These are phyloP conservation scores for Fagus sylvatica DNA, from an alignment of 306 rosid species.

Conservation along the genomic window DNA sequence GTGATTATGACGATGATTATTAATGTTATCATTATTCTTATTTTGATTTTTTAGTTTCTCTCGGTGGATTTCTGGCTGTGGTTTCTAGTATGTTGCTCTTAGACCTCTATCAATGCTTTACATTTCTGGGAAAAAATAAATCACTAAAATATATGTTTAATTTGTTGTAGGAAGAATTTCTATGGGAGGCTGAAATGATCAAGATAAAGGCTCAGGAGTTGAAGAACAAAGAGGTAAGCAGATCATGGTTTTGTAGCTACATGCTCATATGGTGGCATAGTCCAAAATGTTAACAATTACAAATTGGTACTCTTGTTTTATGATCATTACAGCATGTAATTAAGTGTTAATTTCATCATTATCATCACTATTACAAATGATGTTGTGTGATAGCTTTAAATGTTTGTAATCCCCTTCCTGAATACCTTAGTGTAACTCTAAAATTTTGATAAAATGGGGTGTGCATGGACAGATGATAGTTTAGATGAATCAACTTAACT, in stretches of 20 bases:
- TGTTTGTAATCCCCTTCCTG: background rate
- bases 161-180: constrained; percentile 79
- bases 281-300: background rate
- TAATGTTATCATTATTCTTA: background rate
- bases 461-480: background rate
- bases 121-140: constrained; percentile 1
- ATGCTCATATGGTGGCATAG: constrained; percentile 2
- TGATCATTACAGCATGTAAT: background rate
- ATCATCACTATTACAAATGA: background rate
- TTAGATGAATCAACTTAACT: background rate
- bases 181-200: constrained; percentile 95
- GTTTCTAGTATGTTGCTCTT: constrained; percentile 19
- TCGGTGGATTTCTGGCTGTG: constrained; percentile 10
- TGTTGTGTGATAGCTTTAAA: too few relatives aligned
- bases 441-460: background rate
- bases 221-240: constrained; percentile 92
- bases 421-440: background rate
- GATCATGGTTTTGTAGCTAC: constrained; percentile 7
- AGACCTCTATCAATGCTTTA: background rate
- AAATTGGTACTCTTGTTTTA: constrained; percentile 4
- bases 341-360: background rate
- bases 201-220: constrained; percentile 95
- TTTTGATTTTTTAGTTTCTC: background rate
- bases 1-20: constrained; percentile 35
- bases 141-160: constrained; percentile 9